phyloP scores from a whole-genome alignment of 1,284 basidiomycete species.

The Moniliophthora roreri region DNA sequence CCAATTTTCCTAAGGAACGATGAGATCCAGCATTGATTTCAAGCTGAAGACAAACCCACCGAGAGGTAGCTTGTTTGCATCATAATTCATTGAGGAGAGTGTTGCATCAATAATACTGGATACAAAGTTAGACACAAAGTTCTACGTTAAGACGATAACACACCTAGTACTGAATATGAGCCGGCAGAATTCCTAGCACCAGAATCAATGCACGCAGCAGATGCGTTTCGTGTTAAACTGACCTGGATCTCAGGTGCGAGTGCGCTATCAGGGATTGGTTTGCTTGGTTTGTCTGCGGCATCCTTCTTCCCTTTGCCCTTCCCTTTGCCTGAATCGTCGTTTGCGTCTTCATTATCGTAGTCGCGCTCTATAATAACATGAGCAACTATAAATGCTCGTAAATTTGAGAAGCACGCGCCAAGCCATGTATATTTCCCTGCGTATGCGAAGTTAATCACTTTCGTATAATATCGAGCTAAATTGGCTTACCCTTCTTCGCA shows the following conservation, averaged over 20 bases:
- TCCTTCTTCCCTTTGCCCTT: constrained; percentile 22
- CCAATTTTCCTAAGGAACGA: constrained; percentile 45
- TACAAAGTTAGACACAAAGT: constrained; percentile 1
- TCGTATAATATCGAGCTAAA: no score
- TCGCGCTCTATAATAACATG: constrained; percentile 40
- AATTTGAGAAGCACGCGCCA: constrained; percentile 31
- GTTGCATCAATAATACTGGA: constrained; percentile 53
- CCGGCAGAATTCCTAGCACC: constrained; percentile 42
- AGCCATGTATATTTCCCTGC: constrained; percentile 66
- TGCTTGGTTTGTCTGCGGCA: constrained; percentile 37
- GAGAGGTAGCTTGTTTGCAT: constrained; percentile 67
- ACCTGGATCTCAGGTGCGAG: constrained; percentile 51
- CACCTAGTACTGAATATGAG: constrained; percentile 59
- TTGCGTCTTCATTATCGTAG: constrained; percentile 44
- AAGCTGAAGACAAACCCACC: constrained; percentile 30
- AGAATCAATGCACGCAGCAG: background rate
- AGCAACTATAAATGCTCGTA: background rate
- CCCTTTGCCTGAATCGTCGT: constrained; percentile 20
- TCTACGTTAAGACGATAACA: constrained; percentile 10
- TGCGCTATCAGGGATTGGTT: constrained; percentile 45
- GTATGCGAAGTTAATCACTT: no score
- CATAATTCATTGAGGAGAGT: constrained; percentile 69
- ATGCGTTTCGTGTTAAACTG: constrained; percentile 2
- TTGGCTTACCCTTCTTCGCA: constrained; percentile 52
- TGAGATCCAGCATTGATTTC: constrained; percentile 1